phyloP scores from a whole-genome alignment of 176 grass and related monocot genomes.

The Typha latifolia region DNA sequence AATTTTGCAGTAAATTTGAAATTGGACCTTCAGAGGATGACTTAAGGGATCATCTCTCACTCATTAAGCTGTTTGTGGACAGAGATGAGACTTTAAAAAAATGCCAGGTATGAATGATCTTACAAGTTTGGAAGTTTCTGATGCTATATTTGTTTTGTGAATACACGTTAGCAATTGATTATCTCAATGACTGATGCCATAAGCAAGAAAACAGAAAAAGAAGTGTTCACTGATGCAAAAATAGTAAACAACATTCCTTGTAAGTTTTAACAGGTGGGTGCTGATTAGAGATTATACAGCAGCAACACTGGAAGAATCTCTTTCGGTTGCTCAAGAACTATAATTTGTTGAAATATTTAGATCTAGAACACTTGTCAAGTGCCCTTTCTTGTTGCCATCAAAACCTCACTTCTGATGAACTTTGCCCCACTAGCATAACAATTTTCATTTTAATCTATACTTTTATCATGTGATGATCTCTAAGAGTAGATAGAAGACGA shows the following conservation, averaged over 20 bases:
- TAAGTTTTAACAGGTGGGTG: neutral
- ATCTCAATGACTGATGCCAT: neutral
- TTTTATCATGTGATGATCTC: too few relatives aligned
- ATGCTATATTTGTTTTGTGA: neutral
- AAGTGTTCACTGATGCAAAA: neutral
- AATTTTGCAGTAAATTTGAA: constrained; percentile 71
- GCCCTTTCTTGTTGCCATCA: too few relatives aligned
- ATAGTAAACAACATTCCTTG: too few relatives aligned
- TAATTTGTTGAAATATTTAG: too few relatives aligned
- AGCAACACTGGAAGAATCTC: too few relatives aligned
- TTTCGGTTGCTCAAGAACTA: too few relatives aligned
- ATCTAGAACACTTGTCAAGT: too few relatives aligned
- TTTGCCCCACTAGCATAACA: too few relatives aligned
- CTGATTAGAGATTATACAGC: too few relatives aligned
- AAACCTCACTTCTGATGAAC: too few relatives aligned
- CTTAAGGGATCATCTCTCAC: constrained; percentile 43
- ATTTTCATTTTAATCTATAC: too few relatives aligned
- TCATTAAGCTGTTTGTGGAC: constrained; percentile 50
- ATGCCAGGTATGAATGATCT: constrained; percentile 41
- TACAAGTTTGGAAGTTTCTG: neutral
- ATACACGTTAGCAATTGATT: neutral
- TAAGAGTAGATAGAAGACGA: too few relatives aligned
- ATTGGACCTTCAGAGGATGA: constrained; percentile 50
- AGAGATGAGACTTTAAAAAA: constrained; percentile 47
- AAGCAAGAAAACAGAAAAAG: neutral